A percentile compares a stretch with the other conserved stretches of the same genome.
phyloP scores from a whole-genome alignment of 106 monocot species.

The Hemerocallis citrina region DNA sequence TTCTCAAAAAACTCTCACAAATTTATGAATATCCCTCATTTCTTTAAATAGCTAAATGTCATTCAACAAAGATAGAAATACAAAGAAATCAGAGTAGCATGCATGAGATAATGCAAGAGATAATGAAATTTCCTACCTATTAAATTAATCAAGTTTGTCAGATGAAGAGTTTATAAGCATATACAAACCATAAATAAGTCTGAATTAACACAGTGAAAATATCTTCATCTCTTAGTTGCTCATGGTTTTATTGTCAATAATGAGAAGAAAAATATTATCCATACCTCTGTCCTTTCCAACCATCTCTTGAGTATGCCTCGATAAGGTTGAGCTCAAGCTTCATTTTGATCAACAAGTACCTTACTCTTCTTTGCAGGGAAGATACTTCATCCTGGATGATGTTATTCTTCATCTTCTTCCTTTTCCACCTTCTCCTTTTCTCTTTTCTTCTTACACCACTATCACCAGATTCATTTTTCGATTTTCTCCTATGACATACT shows the following conservation, averaged over 20 bases:
- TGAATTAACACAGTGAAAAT: background rate
- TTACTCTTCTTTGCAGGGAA: conserved; percentile 60
- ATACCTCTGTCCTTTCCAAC: conserved; percentile 91
- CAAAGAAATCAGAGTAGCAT: too few relatives aligned
- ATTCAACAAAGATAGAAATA: too few relatives aligned
- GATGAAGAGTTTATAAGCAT: background rate
- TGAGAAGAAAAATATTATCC: background rate
- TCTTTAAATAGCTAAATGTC: too few relatives aligned
- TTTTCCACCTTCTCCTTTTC: conserved; percentile 27
- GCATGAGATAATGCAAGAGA: too few relatives aligned
- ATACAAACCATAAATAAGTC: background rate
- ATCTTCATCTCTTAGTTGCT: background rate
- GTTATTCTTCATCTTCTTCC: conserved; percentile 38
- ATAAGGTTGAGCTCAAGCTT: conserved; percentile 82
- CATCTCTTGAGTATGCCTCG: conserved; percentile 87
- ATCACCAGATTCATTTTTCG: conserved; percentile 8
- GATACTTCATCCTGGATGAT: conserved; percentile 55
- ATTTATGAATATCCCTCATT: too few relatives aligned
- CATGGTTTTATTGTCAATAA: background rate
- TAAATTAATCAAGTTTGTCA: background rate
- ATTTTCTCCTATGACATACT: background rate
- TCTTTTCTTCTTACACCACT: conserved; percentile 3
- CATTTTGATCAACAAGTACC: conserved; percentile 72
- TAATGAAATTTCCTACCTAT: too few relatives aligned
- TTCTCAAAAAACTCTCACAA: too few relatives aligned